Percentiles rank a stretch among this genome's conserved stretches.
Evolutionary conservation across 192 early-diverging fungal species (phyloP).

Genomic region (Mortierella antarctica): DNA sequence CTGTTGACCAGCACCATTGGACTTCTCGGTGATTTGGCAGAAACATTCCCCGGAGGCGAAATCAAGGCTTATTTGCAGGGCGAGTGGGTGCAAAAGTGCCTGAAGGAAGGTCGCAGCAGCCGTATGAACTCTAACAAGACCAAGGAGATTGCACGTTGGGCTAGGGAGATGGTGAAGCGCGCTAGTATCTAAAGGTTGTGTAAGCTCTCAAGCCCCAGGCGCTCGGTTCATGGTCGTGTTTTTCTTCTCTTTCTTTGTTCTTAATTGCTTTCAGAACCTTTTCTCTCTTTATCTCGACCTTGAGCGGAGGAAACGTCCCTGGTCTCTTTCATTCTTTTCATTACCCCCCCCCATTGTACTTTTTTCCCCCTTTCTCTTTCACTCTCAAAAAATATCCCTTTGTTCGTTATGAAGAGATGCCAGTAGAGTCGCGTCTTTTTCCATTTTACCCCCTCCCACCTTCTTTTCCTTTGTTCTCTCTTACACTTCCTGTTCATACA

Average conservation of each 20-base stretch:
- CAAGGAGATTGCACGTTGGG: constrained; percentile 75
- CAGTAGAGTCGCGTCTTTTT: constrained; percentile 36
- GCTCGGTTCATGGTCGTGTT: too few species aligned
- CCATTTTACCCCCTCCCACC: constrained; percentile 33
- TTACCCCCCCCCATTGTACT: constrained; percentile 13
- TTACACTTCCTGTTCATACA: constrained; percentile 21
- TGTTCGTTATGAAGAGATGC: constrained; percentile 29
- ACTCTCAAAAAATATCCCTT: neutral
- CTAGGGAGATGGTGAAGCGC: constrained; percentile 75
- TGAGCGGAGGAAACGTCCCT: neutral
- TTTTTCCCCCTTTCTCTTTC: neutral
- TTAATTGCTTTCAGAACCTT: neutral
- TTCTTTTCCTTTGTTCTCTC: constrained; percentile 7
- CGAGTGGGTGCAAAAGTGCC: constrained; percentile 82
- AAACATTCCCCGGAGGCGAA: constrained; percentile 82
- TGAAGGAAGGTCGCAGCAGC: constrained; percentile 82
- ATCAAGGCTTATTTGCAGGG: constrained; percentile 70
- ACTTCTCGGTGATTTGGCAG: constrained; percentile 93
- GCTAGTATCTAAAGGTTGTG: constrained; percentile 43
- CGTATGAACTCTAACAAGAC: constrained; percentile 59
- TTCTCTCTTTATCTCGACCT: neutral
- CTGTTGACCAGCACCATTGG: constrained; percentile 85
- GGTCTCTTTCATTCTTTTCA: constrained; percentile 9
- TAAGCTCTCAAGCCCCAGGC: neutral
- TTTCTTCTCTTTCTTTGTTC: neutral